Conservation (phyloP, 1,284 basidiomycete species). For the Pisolithus thermaeus region DNA sequence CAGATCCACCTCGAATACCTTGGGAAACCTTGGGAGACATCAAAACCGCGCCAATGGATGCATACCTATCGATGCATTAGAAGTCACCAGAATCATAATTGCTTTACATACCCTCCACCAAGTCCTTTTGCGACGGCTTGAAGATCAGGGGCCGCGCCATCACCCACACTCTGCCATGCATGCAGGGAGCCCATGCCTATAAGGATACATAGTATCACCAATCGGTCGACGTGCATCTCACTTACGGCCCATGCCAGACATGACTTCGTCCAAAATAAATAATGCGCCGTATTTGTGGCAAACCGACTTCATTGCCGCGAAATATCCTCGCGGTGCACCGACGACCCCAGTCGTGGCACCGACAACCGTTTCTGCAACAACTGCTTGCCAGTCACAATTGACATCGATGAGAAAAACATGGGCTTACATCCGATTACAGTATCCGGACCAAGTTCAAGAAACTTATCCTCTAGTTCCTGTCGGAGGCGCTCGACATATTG, state of each 20-base stretch:
- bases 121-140: slow-evolving; percentile 84
- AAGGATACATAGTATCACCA: slow-evolving; percentile 2
- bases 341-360: slow-evolving; percentile 78
- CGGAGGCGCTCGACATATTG: slow-evolving; percentile 71
- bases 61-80: slow-evolving; percentile 49
- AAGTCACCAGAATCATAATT: background rate
- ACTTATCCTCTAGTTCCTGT: slow-evolving; percentile 79
- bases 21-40: slow-evolving; percentile 67
- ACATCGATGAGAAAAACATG: background rate
- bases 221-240: slow-evolving; percentile 6
- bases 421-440: slow-evolving; percentile 72
- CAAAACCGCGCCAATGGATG: slow-evolving; percentile 76
- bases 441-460: slow-evolving; percentile 71
- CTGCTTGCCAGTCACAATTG: slow-evolving; percentile 33
- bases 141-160: slow-evolving; percentile 71
- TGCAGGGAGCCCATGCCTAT: slow-evolving; percentile 80
- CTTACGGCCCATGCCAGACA: slow-evolving; percentile 84
- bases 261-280: slow-evolving; percentile 84
- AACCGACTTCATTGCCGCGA: slow-evolving; percentile 80
- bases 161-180: slow-evolving; percentile 79
- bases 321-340: slow-evolving; percentile 73
- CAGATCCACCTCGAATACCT: slow-evolving; percentile 60
- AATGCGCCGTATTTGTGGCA: slow-evolving; percentile 82
- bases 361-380: slow-evolving; percentile 78
- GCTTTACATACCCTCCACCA: slow-evolving; percentile 64